Percentiles rank a stretch among this genome's conserved stretches.
phyloP scores from a whole-genome alignment of 176 grass and related monocot genomes.

The Sorghum bicolor region DNA sequence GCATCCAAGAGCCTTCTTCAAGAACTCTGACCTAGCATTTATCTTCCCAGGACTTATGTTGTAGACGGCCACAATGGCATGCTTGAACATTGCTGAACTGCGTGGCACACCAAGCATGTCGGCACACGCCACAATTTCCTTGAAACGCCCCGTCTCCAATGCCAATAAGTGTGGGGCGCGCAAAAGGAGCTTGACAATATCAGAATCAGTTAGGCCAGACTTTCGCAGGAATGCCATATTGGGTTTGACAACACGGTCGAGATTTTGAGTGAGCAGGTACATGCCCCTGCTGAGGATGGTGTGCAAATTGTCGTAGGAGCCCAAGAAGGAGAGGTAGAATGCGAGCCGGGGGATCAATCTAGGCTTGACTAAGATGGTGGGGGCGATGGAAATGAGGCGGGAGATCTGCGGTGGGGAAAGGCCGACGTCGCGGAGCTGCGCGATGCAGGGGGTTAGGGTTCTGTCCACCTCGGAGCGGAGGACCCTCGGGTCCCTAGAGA shows the following conservation, averaged over 20 bases:
- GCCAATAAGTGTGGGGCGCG: accelerated
- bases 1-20: conserved; percentile 48
- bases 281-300: neutral
- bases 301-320: neutral
- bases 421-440: neutral
- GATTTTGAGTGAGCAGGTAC: neutral
- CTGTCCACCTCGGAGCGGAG: neutral
- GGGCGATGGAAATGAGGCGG: neutral
- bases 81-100: neutral
- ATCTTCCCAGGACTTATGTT: neutral
- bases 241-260: neutral
- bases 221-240: neutral
- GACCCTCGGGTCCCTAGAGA: neutral
- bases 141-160: neutral
- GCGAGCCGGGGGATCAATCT: accelerated
- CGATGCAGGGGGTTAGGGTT: conserved; percentile 16
- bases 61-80: neutral
- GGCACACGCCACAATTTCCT: neutral
- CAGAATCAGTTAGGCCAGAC: neutral
- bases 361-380: accelerated
- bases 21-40: neutral
- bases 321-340: neutral
- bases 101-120: neutral
- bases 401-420: neutral
- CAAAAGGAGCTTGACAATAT: neutral